Conservation (phyloP, 2,329 filamentous ascomycete genomes). For the Trichoderma gracile region DNA sequence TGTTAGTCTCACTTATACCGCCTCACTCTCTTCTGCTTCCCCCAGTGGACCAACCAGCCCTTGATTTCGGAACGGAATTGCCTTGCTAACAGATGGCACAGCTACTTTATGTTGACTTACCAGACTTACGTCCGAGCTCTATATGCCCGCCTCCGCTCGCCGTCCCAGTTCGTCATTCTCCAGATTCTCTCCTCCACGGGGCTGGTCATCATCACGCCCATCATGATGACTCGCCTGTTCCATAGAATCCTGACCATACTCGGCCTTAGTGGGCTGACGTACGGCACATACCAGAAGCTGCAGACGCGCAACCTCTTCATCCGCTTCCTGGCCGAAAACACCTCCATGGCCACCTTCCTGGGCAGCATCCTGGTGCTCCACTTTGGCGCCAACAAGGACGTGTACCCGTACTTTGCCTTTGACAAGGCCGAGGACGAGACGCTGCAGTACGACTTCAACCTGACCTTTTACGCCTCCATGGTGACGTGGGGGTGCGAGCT, state of each 20-base stretch:
- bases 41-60: too few relatives aligned
- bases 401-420: conserved; percentile 71
- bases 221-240: conserved; percentile 62
- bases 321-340: conserved; percentile 66
- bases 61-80: too few relatives aligned
- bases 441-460: conserved; percentile 59
- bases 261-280: conserved; percentile 59
- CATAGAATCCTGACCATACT: conserved; percentile 58
- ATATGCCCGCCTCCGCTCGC: conserved; percentile 67
- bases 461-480: conserved; percentile 63
- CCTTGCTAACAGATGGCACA: conserved; percentile 30
- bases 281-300: conserved; percentile 65
- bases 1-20: conserved; percentile 47
- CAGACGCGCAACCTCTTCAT: conserved; percentile 68
- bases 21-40: neutral
- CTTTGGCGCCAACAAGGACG: conserved; percentile 65
- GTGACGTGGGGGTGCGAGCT: conserved; percentile 70
- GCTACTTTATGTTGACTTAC: conserved; percentile 69
- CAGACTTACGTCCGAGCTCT: conserved; percentile 70
- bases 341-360: conserved; percentile 67
- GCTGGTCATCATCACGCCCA: conserved; percentile 63
- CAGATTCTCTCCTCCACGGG: conserved; percentile 64
- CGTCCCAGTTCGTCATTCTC: conserved; percentile 64
- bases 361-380: conserved; percentile 66
- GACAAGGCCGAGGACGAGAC: conserved; percentile 48